Evolutionary conservation across 352 stramenopile species (phyloP).

Genomic region (Globisporangium barbulae): DNA sequence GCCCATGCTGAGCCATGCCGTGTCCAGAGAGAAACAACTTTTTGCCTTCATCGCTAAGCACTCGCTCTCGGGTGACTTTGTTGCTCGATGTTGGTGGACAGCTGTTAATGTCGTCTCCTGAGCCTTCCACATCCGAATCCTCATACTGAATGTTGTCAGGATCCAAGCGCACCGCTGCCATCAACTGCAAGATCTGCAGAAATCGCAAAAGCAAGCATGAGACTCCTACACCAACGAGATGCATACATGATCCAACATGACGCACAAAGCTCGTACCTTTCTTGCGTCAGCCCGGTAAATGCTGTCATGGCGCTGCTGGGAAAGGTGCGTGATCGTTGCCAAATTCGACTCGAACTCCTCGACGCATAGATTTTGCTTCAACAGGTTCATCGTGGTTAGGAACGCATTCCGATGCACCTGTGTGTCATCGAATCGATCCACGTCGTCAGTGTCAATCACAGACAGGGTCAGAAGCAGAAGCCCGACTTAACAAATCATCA

Average conservation of each 20-base stretch:
- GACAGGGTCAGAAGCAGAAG: not conserved
- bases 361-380: constrained; percentile 79
- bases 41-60: constrained; percentile 85
- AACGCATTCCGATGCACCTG: constrained; percentile 83
- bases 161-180: constrained; percentile 76
- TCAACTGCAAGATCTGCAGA: constrained; percentile 62
- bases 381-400: constrained; percentile 55
- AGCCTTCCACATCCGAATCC: constrained; percentile 43
- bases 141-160: constrained; percentile 76
- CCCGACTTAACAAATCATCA: not conserved
- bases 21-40: constrained; percentile 70
- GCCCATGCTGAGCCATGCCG: constrained; percentile 22
- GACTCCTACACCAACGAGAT: not conserved
- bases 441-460: not conserved
- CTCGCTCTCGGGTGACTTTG: constrained; percentile 57
- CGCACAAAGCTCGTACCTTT: constrained; percentile 32
- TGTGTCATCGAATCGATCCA: not conserved
- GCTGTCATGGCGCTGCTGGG: constrained; percentile 78
- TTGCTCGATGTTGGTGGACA: constrained; percentile 69
- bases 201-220: not conserved
- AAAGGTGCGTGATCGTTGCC: constrained; percentile 77
- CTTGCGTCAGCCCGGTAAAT: constrained; percentile 78
- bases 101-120: constrained; percentile 48
- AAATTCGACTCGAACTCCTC: constrained; percentile 80
- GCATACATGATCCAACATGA: not conserved